Base-by-base conservation (phyloP, 2,329 filamentous ascomycete genomes). In the Hymenoscyphus linearis region DNA sequence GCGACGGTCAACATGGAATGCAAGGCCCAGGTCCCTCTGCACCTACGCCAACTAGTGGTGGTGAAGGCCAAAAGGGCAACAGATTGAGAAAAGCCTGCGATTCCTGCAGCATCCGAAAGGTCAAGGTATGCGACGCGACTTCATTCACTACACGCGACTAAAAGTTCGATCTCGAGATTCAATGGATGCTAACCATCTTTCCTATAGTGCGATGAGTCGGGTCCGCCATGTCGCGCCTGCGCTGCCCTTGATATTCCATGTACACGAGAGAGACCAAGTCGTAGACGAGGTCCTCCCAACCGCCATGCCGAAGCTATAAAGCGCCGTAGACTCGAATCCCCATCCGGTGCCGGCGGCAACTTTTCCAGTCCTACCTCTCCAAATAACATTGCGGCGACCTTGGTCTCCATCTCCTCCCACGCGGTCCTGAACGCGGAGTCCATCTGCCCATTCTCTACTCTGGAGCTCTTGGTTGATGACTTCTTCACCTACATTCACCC, bases 401-500 rank as follows among this genome's bases (percentile, higher is more conserved):
- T 73, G 26, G 70, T 68, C 12, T 68, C 68, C 4, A 70, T 73
- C 64, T 71, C 71, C 16, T 70, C 69, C 1, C 67, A 70, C n/a
- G 70, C 69, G 31, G 71, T 74, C n/a, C 71, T 85, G 14, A 82
- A 84, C 62, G 83, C 86, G 55, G 89, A 93, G 70, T 79, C 83
- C 1, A 91, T 93, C 64, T 89, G 87, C 47, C 86, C 89, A 0
- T 79, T 87, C 73, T 82, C 84, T 7, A 84, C 87, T 12, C 76
- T 93, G 58, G 82, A 88, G 68, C 80, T 87, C 2, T 79, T 92
- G 16, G 83, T 93, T 61, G 87, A 92, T 72, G 89, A 93, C 76
- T 93, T 90, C 79, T 93, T 92, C 75, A 91, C 87, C 18, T 91
- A 91, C 72, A 87, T 92, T 58, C 88, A 92, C 68, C 89, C 89